Base-by-base conservation (phyloP, 139 green algal species). In the Pleodorina starrii region DNA sequence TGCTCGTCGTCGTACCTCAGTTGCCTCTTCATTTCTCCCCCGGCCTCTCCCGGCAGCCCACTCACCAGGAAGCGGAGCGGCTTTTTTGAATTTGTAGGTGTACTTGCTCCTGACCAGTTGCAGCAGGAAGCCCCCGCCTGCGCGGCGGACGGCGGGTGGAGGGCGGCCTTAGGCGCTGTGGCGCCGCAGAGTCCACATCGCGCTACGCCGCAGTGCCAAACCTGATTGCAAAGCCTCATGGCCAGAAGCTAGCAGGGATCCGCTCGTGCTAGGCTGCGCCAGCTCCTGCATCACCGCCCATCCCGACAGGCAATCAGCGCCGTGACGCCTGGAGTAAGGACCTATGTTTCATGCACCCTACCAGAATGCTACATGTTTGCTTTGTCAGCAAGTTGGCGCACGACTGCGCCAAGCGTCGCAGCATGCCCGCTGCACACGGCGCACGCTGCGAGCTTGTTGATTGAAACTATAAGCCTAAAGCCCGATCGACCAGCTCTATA, bases 21-120 rank as follows among this genome's bases (percentile, higher is more conserved):
- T n/a, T n/a, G n/a, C n/a, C n/a, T n/a, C n/a, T n/a, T n/a, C n/a
- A n/a, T n/a, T n/a, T n/a, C n/a, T n/a, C n/a, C n/a, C n/a, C n/a
- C n/a, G n/a, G n/a, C n/a, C n/a, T n/a, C n/a, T n/a, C n/a, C n/a
- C n/a, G n/a, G n/a, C 29, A 66, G 7, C 14, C 36, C 19, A 19
- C 72, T 59, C 42, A 92, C 89, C 89, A 77, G 83, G 80, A 36
- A 71, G 71, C 2, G 68, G 79, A 3, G 60, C 83, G 11, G 74
- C 36, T 48, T 63, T 57, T 59, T 92, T 92, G 36, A 92, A 84
- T 25, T 83, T 84, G 72, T 92, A 92, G 2, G 82, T 89, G 89
- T 92, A 92, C 74, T 87, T 92, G 59, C 9, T 88, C 29, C 87
- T 81, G 14, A 82, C 12, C 19, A 84, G 36, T 21, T 66, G 63